A percentile compares a stretch with the other conserved stretches of the same genome.
phyloP scores from a whole-genome alignment of 495 filamentous ascomycete species.

The Friedmanniomyces simplex region DNA sequence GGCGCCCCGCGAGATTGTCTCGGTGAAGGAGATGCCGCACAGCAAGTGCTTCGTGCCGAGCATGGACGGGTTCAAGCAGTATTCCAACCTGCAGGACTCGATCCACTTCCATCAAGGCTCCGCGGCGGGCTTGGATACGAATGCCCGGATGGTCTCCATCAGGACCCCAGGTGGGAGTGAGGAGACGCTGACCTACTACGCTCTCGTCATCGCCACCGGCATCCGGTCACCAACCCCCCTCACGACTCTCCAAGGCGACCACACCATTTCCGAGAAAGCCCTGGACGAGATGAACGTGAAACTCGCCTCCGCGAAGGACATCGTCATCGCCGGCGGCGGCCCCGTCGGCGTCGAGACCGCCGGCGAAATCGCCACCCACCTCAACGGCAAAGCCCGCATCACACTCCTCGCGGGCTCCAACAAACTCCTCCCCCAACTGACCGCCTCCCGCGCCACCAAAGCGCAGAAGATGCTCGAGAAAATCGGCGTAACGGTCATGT shows the following conservation, averaged over 20 bases:
- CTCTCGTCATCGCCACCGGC: conserved; percentile 35
- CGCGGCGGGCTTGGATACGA: conserved; percentile 29
- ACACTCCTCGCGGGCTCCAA: conserved; percentile 34
- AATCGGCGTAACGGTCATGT: conserved; percentile 38
- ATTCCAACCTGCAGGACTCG: conserved; percentile 19
- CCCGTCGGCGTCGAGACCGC: conserved; percentile 52
- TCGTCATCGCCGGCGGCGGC: conserved; percentile 51
- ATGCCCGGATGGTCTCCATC: conserved; percentile 27
- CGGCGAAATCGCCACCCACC: conserved; percentile 37
- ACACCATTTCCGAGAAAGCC: conserved; percentile 18
- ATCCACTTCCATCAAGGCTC: conserved; percentile 33
- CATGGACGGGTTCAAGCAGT: conserved; percentile 30
- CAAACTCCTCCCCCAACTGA: conserved; percentile 39
- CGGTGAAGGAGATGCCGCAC: conserved; percentile 26
- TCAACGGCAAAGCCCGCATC: conserved; percentile 35
- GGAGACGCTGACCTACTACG: conserved; percentile 32
- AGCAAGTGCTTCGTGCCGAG: conserved; percentile 28
- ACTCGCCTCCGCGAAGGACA: conserved; percentile 30
- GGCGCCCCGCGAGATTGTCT: conserved; percentile 31
- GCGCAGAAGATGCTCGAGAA: conserved; percentile 36
- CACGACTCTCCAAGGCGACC: conserved; percentile 26
- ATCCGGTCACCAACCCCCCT: conserved; percentile 23
- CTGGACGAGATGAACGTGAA: conserved; percentile 20
- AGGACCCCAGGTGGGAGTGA: conserved; percentile 1
- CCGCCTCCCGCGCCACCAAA: conserved; percentile 28